These are phyloP conservation scores for Eragrostis tef DNA, from an alignment of 202 grass and related monocot species.

Conservation along the genomic window DNA sequence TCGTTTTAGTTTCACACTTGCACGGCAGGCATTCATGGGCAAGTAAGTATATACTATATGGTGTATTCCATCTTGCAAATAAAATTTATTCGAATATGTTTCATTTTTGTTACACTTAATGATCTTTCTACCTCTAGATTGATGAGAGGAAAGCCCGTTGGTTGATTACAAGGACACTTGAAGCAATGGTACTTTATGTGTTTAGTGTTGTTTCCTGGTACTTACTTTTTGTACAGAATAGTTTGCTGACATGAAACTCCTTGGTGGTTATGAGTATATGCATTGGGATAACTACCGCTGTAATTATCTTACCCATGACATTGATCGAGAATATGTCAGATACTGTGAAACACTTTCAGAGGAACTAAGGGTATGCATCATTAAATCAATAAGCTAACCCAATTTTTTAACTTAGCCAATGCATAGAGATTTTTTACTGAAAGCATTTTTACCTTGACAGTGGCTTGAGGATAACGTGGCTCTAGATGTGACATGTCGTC, in stretches of 20 bases:
- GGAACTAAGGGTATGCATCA: conserved; percentile 2
- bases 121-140: conserved; percentile 2
- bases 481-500: not conserved
- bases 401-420: not conserved
- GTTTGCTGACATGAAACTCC: not conserved
- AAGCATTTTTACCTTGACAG: conserved; percentile 3
- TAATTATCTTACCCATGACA: not conserved
- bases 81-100: not conserved
- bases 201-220: not conserved
- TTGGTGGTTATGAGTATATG: not conserved
- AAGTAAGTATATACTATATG: not conserved
- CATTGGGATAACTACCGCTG: not conserved
- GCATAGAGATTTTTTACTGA: not conserved
- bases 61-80: not conserved
- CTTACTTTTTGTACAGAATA: not conserved
- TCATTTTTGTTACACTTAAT: not conserved
- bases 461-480: conserved; percentile 8
- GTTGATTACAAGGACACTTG: not conserved
- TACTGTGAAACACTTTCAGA: conserved; percentile 3
- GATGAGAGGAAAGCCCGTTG: not conserved
- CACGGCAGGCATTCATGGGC: not conserved
- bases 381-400: not conserved
- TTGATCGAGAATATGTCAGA: conserved; percentile 10
- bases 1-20: not conserved
- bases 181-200: not conserved